Conservation (phyloP, 2,329 filamentous ascomycete genomes). For the Fusarium transvaalense region DNA sequence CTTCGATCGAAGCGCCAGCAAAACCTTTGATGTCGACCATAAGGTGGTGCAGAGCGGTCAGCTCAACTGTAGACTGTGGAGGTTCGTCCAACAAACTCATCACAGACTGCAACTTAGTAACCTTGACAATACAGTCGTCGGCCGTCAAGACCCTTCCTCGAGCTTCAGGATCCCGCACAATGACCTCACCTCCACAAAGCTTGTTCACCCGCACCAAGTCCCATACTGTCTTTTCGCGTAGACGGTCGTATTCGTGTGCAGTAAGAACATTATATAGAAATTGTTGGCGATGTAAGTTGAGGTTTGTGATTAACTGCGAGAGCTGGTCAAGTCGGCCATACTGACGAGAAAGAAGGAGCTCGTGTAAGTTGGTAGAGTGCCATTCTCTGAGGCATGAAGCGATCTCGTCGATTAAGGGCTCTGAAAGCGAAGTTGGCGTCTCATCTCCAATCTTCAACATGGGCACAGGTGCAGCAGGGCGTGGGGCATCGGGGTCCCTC, state of each 20-base stretch:
- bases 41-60: conserved; percentile 81
- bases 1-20: conserved; percentile 79
- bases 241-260: conserved; percentile 79
- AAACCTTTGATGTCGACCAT: conserved; percentile 88
- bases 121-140: conserved; percentile 91
- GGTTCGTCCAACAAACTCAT: conserved; percentile 93
- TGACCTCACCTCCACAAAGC: conserved; percentile 91
- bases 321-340: conserved; percentile 86
- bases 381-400: conserved; percentile 96
- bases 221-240: conserved; percentile 95
- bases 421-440: conserved; percentile 87
- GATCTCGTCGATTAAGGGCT: conserved; percentile 97
- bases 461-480: conserved; percentile 91
- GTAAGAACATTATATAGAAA: conserved; percentile 96
- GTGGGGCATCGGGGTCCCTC: conserved; percentile 76
- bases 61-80: conserved; percentile 76
- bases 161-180: conserved; percentile 88
- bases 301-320: conserved; percentile 80
- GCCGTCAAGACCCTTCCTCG: conserved; percentile 88
- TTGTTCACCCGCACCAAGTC: conserved; percentile 95
- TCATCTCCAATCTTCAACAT: conserved; percentile 99
- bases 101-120: conserved; percentile 90
- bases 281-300: conserved; percentile 88
- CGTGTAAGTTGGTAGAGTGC: conserved; percentile 97
- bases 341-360: conserved; percentile 84